Evolutionary conservation across 164 flowering plant species (phyloP).

Genomic region (Umbilicus rupestris): DNA sequence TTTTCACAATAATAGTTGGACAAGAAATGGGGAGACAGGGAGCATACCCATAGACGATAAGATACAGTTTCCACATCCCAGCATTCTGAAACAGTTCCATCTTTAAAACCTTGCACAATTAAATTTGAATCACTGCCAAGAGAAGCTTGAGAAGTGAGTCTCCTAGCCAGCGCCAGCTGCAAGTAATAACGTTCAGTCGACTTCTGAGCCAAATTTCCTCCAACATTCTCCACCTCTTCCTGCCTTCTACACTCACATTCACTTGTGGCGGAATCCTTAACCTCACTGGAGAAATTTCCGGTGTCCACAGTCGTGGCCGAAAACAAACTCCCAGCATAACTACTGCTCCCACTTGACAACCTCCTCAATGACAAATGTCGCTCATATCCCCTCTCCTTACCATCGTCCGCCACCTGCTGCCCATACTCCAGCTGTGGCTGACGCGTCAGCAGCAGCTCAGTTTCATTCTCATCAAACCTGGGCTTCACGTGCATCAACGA

Average conservation of each 20-base stretch:
- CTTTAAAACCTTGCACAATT: constrained; percentile 20
- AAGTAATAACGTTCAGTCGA: constrained; percentile 53
- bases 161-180: constrained; percentile 58
- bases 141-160: constrained; percentile 45
- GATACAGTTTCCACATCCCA: constrained; percentile 51
- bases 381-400: constrained; percentile 21
- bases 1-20: not conserved
- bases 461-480: constrained; percentile 21
- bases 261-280: constrained; percentile 19
- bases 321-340: constrained; percentile 63
- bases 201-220: constrained; percentile 31
- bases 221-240: constrained; percentile 14
- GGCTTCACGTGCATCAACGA: constrained; percentile 20
- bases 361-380: constrained; percentile 42
- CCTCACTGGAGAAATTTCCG: constrained; percentile 22
- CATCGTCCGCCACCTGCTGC: not conserved
- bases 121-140: constrained; percentile 31
- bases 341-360: constrained; percentile 55
- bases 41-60: constrained; percentile 75
- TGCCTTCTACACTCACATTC: constrained; percentile 17
- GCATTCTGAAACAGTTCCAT: constrained; percentile 13
- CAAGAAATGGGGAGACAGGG: not conserved
- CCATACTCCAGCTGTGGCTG: constrained; percentile 5
- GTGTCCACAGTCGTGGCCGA: constrained; percentile 55
- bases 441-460: constrained; percentile 25